Conservation (phyloP, 148 eudicot species). For the Persicaria maculosa region DNA sequence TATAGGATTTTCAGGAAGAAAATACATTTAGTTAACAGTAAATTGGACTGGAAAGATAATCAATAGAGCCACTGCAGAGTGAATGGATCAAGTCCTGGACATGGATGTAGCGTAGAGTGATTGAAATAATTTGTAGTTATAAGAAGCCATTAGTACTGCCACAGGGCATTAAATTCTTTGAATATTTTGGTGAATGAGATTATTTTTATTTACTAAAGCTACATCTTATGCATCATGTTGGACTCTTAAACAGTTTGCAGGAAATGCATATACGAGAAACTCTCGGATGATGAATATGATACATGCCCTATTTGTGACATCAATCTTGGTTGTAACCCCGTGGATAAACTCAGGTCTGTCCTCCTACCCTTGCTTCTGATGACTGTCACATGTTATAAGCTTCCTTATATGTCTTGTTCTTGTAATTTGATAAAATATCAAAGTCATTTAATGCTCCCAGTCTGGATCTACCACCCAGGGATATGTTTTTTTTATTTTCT, state of each 20-base stretch:
- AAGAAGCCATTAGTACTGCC: not conserved
- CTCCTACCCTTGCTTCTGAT: not conserved
- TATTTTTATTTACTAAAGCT: not conserved
- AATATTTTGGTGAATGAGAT: not conserved
- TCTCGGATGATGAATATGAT: constrained; percentile 73
- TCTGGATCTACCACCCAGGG: not conserved
- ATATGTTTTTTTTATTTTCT: too few relatives aligned
- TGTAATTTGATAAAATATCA: not conserved
- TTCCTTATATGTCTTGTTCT: not conserved
- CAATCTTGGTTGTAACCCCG: constrained; percentile 62
- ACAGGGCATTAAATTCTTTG: not conserved
- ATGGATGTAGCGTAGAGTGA: not conserved
- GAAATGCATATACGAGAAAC: constrained; percentile 69
- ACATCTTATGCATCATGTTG: constrained; percentile 2
- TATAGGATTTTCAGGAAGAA: not conserved
- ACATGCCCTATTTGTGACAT: constrained; percentile 78
- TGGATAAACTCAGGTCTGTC: constrained; percentile 78
- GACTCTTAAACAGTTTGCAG: constrained; percentile 59
- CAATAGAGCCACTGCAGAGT: constrained; percentile 2
- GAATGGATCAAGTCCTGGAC: too few relatives aligned
- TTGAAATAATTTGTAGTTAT: not conserved
- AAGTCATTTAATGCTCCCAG: not conserved
- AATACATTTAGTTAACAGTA: not conserved
- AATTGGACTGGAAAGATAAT: not conserved
- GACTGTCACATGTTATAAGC: not conserved